phyloP scores from a whole-genome alignment of 2,329 filamentous ascomycete species.

The Torrubiellomyces zombiae region DNA sequence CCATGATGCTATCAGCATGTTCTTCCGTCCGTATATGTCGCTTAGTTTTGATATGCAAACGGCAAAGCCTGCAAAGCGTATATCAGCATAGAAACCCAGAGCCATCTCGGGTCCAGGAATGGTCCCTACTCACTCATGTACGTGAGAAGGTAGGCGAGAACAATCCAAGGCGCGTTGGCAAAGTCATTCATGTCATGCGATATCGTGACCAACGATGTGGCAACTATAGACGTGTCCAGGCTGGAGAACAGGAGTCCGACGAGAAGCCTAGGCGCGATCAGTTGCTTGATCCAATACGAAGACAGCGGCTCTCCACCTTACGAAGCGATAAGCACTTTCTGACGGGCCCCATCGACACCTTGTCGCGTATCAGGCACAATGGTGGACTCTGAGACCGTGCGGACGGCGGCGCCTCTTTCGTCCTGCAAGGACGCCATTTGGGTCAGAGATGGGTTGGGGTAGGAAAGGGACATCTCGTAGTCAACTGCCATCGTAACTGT shows the following conservation, averaged over 20 bases:
- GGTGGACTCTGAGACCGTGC: too few species aligned
- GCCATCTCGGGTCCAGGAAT: background rate
- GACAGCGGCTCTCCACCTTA: slow-evolving; percentile 6
- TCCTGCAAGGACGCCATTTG: slow-evolving; percentile 11
- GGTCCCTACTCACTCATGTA: slow-evolving; percentile 29
- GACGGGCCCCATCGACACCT: slow-evolving; percentile 7
- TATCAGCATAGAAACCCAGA: slow-evolving; percentile 3
- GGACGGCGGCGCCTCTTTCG: too few species aligned
- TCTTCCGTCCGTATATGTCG: slow-evolving; percentile 39
- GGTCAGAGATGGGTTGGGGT: slow-evolving; percentile 16
- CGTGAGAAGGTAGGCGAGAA: slow-evolving; percentile 37
- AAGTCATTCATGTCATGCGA: slow-evolving; percentile 34
- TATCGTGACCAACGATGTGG: slow-evolving; percentile 40
- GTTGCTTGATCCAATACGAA: background rate
- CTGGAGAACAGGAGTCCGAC: slow-evolving; percentile 38
- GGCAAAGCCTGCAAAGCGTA: slow-evolving; percentile 27
- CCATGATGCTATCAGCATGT: slow-evolving; percentile 33
- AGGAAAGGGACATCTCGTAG: slow-evolving; percentile 15
- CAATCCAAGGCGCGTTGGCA: slow-evolving; percentile 35
- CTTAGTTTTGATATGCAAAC: slow-evolving; percentile 41
- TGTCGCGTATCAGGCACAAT: too few species aligned
- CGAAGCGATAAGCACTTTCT: slow-evolving; percentile 19
- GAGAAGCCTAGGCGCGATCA: slow-evolving; percentile 22
- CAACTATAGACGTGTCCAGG: slow-evolving; percentile 40
- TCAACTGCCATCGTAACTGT: slow-evolving; percentile 10